Evolutionary conservation across 2,329 filamentous ascomycete species (phyloP), one percentile per base, ranked within the genome.

Genomic region (Cephalotrichum gorgonifer): DNA sequence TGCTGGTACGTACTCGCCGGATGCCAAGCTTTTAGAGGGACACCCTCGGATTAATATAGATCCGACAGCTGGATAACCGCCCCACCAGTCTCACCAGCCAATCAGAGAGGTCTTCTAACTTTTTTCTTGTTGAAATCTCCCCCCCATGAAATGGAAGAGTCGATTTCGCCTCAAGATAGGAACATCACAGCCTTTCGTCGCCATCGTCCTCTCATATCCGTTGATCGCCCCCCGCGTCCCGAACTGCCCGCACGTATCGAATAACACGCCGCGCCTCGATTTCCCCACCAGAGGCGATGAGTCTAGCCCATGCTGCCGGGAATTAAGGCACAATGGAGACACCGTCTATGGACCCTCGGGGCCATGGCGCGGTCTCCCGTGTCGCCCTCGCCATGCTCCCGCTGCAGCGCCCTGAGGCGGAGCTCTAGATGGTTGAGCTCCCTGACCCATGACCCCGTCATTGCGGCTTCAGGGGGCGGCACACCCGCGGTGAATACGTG

Each of bases 71-170:
- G 17, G 8, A 11, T 5, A 9, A n/a, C 35, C n/a, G 17, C 20
- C 17, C 7, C 7, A 30, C 53, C 56, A 46, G 55, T 48, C 7
- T 47, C 48, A 26, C 23, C 30, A 35, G 50, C 44, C 50, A 46
- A 33, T 33, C 25, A 31, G 42, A 48, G 25, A 11, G 33, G 49
- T 25, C 22, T 25, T 43, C 44, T n/a, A 20, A 20, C 47, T 50
- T 51, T 47, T 26, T 50, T 46, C 42, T 50, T 50, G 54, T 51
- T 49, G 15, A 39, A 35, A 30, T 44, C 23, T 41, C 30, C 30
- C n/a, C n/a, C n/a, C n/a, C n/a, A n/a, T n/a, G n/a, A n/a, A n/a
- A n/a, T n/a, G n/a, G n/a, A n/a, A n/a, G n/a, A n/a, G n/a, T n/a
- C n/a, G n/a, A n/a, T n/a, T n/a, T n/a, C n/a, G n/a, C n/a, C n/a